Evolutionary conservation across 192 early-diverging fungal species (phyloP).

Genomic region (Dissophora globulifera): DNA sequence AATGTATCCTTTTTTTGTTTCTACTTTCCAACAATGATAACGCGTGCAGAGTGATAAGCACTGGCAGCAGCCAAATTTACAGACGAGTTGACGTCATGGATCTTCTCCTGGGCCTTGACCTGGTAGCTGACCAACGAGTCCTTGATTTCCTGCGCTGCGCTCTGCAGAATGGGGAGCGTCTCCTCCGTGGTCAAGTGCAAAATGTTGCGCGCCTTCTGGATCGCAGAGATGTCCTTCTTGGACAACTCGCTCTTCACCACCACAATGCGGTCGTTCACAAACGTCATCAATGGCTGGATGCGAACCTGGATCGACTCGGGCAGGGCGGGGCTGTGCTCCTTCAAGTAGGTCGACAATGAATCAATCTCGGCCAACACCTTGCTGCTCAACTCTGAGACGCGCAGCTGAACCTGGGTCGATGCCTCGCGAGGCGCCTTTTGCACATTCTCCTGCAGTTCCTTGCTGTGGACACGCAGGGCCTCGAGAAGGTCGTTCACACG

Average conservation of each 20-base stretch:
- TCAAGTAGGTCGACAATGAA: constrained; percentile 54
- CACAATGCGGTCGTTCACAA: constrained; percentile 60
- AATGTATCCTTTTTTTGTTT: too few species aligned
- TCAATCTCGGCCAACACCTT: constrained; percentile 51
- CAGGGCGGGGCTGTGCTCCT: constrained; percentile 51
- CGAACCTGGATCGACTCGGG: constrained; percentile 57
- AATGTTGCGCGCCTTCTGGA: constrained; percentile 66
- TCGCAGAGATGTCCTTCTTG: constrained; percentile 56
- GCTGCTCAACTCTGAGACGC: constrained; percentile 34
- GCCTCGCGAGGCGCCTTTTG: constrained; percentile 27
- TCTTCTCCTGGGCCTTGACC: constrained; percentile 46
- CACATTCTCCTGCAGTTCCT: constrained; percentile 45
- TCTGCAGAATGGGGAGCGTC: constrained; percentile 59
- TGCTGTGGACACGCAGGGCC: constrained; percentile 25
- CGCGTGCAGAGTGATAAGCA: constrained; percentile 27
- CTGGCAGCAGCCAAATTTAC: constrained; percentile 33
- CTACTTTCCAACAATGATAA: constrained; percentile 45
- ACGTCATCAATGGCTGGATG: constrained; percentile 55
- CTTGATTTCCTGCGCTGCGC: constrained; percentile 56
- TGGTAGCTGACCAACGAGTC: constrained; percentile 42
- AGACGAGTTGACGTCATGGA: constrained; percentile 33
- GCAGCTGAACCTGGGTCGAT: constrained; percentile 18
- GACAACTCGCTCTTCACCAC: constrained; percentile 57
- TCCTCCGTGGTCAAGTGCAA: constrained; percentile 60
- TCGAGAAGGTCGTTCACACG: constrained; percentile 30